These are phyloP conservation scores for Piloderma croceum DNA, from an alignment of 768 basidiomycete species.

Conservation along the genomic window DNA sequence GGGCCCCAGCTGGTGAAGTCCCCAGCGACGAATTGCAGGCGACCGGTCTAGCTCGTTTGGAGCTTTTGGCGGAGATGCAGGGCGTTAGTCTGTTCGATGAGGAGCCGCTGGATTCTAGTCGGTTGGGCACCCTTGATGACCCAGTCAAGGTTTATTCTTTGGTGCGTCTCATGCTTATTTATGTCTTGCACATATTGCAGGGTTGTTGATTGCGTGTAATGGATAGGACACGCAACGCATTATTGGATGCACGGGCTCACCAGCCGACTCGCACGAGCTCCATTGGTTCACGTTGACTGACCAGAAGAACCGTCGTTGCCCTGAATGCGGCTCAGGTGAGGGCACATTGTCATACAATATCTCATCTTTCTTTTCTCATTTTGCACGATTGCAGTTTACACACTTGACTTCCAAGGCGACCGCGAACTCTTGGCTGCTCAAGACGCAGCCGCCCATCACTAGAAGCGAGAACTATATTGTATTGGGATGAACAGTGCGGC, in stretches of 20 bases:
- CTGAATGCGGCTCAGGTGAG: slow-evolving; percentile 90
- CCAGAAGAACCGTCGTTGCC: slow-evolving; percentile 73
- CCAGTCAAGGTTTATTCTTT: slow-evolving; percentile 85
- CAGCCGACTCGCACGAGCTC: slow-evolving; percentile 92
- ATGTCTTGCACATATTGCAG: background rate
- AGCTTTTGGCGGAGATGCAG: slow-evolving; percentile 82
- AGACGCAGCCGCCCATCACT: no score
- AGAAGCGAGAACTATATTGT: no score
- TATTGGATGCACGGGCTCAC: slow-evolving; percentile 91
- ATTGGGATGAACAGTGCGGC: no score
- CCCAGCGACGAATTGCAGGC: slow-evolving; percentile 86
- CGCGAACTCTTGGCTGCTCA: no score
- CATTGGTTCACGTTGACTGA: slow-evolving; percentile 72
- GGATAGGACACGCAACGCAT: slow-evolving; percentile 72
- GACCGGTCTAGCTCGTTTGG: slow-evolving; percentile 94
- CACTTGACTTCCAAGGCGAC: background rate
- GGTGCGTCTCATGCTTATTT: slow-evolving; percentile 44
- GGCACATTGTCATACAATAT: background rate
- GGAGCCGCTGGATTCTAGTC: slow-evolving; percentile 75
- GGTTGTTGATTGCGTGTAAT: background rate
- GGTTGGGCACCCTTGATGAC: slow-evolving; percentile 81
- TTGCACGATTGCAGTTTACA: background rate
- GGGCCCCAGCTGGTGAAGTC: slow-evolving; percentile 67
- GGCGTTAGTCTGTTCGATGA: slow-evolving; percentile 89
- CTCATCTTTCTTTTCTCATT: background rate